Evolutionary conservation across 768 basidiomycete species (phyloP).

Genomic region (Auricularia auricula-judae): DNA sequence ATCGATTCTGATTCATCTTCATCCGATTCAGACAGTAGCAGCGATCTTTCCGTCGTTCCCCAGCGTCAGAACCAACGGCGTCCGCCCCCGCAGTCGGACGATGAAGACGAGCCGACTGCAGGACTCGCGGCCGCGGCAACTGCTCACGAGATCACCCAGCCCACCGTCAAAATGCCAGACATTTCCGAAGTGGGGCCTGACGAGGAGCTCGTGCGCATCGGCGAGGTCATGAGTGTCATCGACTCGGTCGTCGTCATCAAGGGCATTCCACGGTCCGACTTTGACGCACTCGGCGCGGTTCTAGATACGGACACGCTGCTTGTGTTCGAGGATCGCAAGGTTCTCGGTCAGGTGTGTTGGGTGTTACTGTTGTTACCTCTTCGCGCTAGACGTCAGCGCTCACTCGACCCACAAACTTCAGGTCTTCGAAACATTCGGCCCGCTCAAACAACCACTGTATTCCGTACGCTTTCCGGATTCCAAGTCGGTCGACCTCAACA

Average conservation of each 20-base stretch:
- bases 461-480: slow-evolving; percentile 68
- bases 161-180: slow-evolving; percentile 34
- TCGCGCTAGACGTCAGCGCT: background rate
- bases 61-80: background rate
- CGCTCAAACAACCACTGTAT: slow-evolving; percentile 82
- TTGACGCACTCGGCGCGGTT: slow-evolving; percentile 40
- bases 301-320: slow-evolving; percentile 86
- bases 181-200: slow-evolving; percentile 48
- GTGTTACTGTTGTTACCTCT: background rate
- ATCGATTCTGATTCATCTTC: background rate
- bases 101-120: slow-evolving; percentile 4
- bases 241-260: slow-evolving; percentile 64
- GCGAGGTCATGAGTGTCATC: slow-evolving; percentile 67
- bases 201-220: slow-evolving; percentile 65
- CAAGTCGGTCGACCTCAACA: slow-evolving; percentile 49
- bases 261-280: slow-evolving; percentile 37
- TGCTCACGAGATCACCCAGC: slow-evolving; percentile 31
- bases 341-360: slow-evolving; percentile 73
- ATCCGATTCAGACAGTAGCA: background rate
- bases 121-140: slow-evolving; percentile 8
- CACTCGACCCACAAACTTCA: slow-evolving; percentile 19
- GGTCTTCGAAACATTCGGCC: slow-evolving; percentile 95
- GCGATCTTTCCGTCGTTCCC: background rate
- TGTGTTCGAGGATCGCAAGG: slow-evolving; percentile 79
- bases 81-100: background rate